Evolutionary conservation across 805 yeast species (phyloP).

Genomic region (Myxozyma udenii): DNA sequence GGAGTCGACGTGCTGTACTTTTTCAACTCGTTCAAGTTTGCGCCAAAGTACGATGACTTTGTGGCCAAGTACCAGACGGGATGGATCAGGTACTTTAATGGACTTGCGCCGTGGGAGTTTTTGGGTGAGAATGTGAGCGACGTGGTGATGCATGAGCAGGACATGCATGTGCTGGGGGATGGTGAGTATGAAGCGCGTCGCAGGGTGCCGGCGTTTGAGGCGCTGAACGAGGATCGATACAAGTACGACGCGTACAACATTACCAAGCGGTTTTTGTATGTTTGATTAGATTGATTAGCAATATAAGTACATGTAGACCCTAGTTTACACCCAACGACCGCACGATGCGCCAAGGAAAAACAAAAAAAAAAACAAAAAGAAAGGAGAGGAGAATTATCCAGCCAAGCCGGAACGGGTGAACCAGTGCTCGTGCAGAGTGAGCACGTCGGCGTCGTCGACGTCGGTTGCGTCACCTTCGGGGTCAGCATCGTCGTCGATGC

Average conservation of each 20-base stretch:
- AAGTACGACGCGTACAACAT: slow-evolving; percentile 27
- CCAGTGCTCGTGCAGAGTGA: no score
- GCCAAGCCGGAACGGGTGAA: no score
- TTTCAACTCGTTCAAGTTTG: slow-evolving; percentile 33
- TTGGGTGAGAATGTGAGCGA: slow-evolving; percentile 6
- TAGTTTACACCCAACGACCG: no score
- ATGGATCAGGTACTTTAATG: slow-evolving; percentile 33
- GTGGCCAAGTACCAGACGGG: slow-evolving; percentile 31
- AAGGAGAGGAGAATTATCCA: no score
- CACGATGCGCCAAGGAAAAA: no score
- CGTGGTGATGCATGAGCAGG: slow-evolving; percentile 18
- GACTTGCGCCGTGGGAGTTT: slow-evolving; percentile 35
- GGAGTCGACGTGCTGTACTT: slow-evolving; percentile 39
- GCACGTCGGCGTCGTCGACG: neutral
- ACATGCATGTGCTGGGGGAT: slow-evolving; percentile 11
- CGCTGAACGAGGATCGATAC: slow-evolving; percentile 15
- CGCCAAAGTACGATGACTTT: slow-evolving; percentile 21
- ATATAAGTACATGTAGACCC: no score
- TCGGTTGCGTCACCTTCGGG: neutral
- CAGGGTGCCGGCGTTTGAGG: slow-evolving; percentile 12
- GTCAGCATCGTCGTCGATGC: no score
- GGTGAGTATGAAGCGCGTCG: slow-evolving; percentile 25
- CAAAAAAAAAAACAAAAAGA: no score
- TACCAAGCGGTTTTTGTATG: slow-evolving; percentile 25
- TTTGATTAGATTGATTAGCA: neutral